A percentile compares a stretch with the other conserved stretches of the same genome.
Evolutionary conservation across 1,284 basidiomycete genomes (phyloP).

Genomic region (Afroboletus lepidellus): DNA sequence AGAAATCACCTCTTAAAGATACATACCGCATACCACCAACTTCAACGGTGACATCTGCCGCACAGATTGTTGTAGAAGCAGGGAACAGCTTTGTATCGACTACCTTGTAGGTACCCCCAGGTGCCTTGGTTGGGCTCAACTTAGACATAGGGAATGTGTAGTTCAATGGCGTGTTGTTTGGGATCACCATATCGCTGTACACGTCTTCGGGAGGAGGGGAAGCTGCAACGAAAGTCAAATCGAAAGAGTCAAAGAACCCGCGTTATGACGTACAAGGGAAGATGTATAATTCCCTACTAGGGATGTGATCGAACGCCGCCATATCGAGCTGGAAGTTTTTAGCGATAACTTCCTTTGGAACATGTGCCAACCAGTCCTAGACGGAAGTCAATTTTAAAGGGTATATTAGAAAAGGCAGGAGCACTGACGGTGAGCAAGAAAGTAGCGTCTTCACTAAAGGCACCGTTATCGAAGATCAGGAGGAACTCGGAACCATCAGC

Average conservation of each 20-base stretch:
- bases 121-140: conserved; percentile 38
- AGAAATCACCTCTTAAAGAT: neutral
- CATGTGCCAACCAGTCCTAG: conserved; percentile 48
- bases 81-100: conserved; percentile 58
- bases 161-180: conserved; percentile 46
- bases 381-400: neutral
- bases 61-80: conserved; percentile 53
- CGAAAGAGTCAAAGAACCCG: conserved; percentile 4
- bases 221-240: too few species aligned
- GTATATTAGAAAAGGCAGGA: neutral
- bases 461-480: conserved; percentile 52
- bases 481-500: conserved; percentile 54
- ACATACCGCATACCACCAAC: conserved; percentile 55
- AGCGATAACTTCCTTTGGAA: conserved; percentile 49
- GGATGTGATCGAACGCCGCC: conserved; percentile 46
- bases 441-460: conserved; percentile 52
- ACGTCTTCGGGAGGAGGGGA: conserved; percentile 41
- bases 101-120: conserved; percentile 60
- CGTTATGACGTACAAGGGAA: conserved; percentile 37
- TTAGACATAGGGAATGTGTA: conserved; percentile 54
- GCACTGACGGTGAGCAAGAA: conserved; percentile 39
- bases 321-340: conserved; percentile 47
- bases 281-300: conserved; percentile 49
- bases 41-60: conserved; percentile 57
- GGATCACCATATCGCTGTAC: conserved; percentile 39